These are phyloP conservation scores for Hypoxylon fuscum DNA, from an alignment of 495 filamentous ascomycete species.

Conservation along the genomic window DNA sequence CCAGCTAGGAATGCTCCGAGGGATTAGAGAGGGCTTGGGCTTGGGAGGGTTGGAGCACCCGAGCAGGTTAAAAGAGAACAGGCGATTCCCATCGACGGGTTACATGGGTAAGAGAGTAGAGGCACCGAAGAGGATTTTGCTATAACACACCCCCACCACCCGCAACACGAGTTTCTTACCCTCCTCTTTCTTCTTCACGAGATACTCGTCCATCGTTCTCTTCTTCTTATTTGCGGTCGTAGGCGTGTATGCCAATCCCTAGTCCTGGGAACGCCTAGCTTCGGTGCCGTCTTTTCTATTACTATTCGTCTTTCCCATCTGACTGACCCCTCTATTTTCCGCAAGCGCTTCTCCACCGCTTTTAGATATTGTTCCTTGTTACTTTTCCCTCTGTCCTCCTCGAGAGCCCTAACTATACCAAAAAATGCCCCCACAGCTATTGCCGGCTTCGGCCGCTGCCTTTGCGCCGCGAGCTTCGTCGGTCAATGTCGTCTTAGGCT, in stretches of 20 bases:
- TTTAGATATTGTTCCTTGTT: constrained; percentile 54
- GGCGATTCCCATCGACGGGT: constrained; percentile 29
- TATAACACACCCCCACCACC: constrained; percentile 57
- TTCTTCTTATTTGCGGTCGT: constrained; percentile 60
- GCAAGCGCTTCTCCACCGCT: constrained; percentile 59
- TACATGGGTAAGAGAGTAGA: constrained; percentile 29
- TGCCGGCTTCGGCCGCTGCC: constrained; percentile 94
- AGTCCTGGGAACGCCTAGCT: constrained; percentile 64
- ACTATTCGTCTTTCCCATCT: constrained; percentile 63
- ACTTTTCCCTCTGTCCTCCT: constrained; percentile 42
- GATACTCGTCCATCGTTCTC: constrained; percentile 56
- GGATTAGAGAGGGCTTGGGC: constrained; percentile 24
- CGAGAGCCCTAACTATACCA: constrained; percentile 43
- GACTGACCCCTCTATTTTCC: constrained; percentile 49
- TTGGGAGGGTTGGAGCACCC: constrained; percentile 5
- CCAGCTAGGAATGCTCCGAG: constrained; percentile 41
- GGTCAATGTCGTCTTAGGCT: constrained; percentile 94
- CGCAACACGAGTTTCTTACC: constrained; percentile 58
- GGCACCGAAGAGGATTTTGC: constrained; percentile 39
- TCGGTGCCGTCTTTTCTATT: constrained; percentile 63
- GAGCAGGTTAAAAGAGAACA: constrained; percentile 5
- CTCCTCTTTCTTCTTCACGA: constrained; percentile 60
- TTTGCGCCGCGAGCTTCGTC: constrained; percentile 91
- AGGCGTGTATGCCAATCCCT: constrained; percentile 68
- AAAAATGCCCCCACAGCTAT: constrained; percentile 86